Evolutionary conservation across 495 filamentous ascomycete species (phyloP).

Genomic region (Achaetomiella virescens): DNA sequence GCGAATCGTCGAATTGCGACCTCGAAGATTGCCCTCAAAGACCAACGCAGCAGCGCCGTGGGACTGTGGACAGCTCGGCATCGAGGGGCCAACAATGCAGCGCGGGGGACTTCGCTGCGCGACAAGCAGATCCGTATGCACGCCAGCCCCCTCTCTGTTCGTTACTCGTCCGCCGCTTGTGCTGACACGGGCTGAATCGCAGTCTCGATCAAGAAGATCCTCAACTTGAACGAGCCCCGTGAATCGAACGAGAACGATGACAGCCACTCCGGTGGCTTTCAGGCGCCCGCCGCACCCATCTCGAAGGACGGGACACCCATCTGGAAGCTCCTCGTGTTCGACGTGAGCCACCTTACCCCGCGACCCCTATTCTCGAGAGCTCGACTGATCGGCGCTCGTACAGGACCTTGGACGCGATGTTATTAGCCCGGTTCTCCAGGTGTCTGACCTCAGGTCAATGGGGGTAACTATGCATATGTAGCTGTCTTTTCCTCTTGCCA

Average conservation of each 20-base stretch:
- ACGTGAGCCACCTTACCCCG: constrained; percentile 16
- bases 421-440: constrained; percentile 90
- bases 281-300: constrained; percentile 69
- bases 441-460: constrained; percentile 85
- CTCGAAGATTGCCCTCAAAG: neutral
- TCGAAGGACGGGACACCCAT: constrained; percentile 81
- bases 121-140: constrained; percentile 88
- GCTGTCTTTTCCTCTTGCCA: neutral
- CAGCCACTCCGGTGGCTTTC: constrained; percentile 54
- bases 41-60: neutral
- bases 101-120: constrained; percentile 69
- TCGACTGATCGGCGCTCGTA: neutral
- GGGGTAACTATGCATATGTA: constrained; percentile 94
- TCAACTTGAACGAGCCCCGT: constrained; percentile 82
- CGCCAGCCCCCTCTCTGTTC: constrained; percentile 33
- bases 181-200: constrained; percentile 16
- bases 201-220: constrained; percentile 94
- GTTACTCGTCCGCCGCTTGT: neutral
- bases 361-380: neutral
- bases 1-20: neutral
- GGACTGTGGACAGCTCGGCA: neutral
- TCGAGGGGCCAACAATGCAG: constrained; percentile 28
- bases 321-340: constrained; percentile 42
- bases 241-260: constrained; percentile 50
- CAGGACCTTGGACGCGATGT: constrained; percentile 57